Conservation (phyloP, 1,139 yeast genomes). For the Candida pseudoviswanathii region DNA sequence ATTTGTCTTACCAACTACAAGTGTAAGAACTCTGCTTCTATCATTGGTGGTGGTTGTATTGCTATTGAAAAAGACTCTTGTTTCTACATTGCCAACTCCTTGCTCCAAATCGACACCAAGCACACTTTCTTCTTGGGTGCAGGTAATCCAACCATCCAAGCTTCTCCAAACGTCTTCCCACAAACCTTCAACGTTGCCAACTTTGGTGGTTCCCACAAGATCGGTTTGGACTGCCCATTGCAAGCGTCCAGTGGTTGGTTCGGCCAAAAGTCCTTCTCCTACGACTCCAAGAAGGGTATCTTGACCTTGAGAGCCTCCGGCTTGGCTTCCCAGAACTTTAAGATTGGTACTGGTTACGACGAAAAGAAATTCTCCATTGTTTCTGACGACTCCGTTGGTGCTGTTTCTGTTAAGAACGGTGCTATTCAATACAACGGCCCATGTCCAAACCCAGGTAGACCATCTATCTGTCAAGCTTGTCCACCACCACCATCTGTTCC, state of each 20-base stretch:
- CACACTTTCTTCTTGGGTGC: constrained; percentile 7
- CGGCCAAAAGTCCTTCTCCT: constrained; percentile 10
- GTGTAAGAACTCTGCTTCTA: constrained; percentile 1
- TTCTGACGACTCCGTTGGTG: constrained; percentile 18
- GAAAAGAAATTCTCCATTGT: constrained; percentile 14
- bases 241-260: not conserved
- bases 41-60: constrained; percentile 5
- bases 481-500: constrained; percentile 8
- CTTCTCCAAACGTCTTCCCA: constrained; percentile 4
- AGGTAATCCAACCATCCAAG: constrained; percentile 6
- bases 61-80: constrained; percentile 3
- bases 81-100: constrained; percentile 4
- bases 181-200: constrained; percentile 8
- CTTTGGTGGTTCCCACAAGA: constrained; percentile 6
- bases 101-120: constrained; percentile 2
- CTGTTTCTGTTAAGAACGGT: constrained; percentile 8
- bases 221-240: constrained; percentile 4
- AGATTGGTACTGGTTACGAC: constrained; percentile 26
- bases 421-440: constrained; percentile 22
- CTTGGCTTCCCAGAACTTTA: constrained; percentile 17
- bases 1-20: constrained; percentile 4
- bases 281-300: constrained; percentile 22
- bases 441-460: constrained; percentile 17
- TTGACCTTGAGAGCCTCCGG: constrained; percentile 20
- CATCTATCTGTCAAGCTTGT: constrained; percentile 7